Evolutionary conservation across 1,139 yeast genomes (phyloP).

Genomic region (Protomyces inundatus): DNA sequence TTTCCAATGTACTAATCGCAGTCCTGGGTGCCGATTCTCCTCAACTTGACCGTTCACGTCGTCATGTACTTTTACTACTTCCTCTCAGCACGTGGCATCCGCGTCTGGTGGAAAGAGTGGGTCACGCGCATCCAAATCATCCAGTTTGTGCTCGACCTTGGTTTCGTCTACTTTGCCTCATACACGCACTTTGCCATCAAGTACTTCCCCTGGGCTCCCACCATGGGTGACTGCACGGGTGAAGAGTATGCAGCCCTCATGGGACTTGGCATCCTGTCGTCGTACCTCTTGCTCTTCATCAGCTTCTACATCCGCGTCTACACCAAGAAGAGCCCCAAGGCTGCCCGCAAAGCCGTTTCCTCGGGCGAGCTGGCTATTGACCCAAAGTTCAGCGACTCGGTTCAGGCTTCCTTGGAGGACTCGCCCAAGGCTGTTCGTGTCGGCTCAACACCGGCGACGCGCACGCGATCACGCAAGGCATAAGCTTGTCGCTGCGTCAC

Average conservation of each 20-base stretch:
- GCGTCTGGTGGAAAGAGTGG: constrained; percentile 99
- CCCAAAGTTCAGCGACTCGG: constrained; percentile 22
- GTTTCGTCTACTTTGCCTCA: constrained; percentile 86
- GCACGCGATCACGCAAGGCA: constrained; percentile 26
- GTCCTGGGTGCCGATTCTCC: constrained; percentile 89
- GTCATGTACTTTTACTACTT: constrained; percentile 98
- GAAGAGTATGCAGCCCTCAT: constrained; percentile 86
- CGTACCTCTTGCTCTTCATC: constrained; percentile 84
- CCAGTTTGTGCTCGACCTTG: constrained; percentile 85
- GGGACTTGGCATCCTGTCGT: constrained; percentile 83
- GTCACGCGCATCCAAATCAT: constrained; percentile 93
- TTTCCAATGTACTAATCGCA: background rate
- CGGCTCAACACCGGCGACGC: background rate
- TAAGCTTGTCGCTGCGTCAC: background rate
- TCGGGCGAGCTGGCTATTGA: constrained; percentile 21
- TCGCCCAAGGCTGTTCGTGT: constrained; percentile 6
- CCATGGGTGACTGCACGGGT: constrained; percentile 84
- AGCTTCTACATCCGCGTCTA: constrained; percentile 88
- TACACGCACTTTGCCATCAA: constrained; percentile 45
- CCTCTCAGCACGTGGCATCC: constrained; percentile 84
- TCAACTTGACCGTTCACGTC: constrained; percentile 89
- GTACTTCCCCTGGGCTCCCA: constrained; percentile 57
- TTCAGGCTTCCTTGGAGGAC: constrained; percentile 17
- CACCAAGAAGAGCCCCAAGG: constrained; percentile 42
- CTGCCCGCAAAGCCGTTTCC: constrained; percentile 23